phyloP scores from a whole-genome alignment of 176 grass and related monocot species.

The Triticum monococcum region DNA sequence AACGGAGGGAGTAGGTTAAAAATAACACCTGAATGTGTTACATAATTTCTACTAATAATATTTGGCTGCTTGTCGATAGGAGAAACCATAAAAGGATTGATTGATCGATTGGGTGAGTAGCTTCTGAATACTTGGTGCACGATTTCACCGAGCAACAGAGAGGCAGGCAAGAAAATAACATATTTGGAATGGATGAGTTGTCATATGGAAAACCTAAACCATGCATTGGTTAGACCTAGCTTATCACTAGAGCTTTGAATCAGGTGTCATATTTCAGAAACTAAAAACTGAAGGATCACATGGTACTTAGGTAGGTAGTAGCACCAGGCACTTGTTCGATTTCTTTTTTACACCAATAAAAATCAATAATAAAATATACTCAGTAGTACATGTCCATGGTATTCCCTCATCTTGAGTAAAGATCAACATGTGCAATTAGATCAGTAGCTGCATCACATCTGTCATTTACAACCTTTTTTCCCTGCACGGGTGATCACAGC shows the following conservation, averaged over 20 bases:
- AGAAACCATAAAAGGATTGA: not conserved
- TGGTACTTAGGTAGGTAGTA: not conserved
- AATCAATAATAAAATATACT: not conserved
- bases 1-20: not conserved
- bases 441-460: not conserved
- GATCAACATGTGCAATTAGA: slow-evolving; percentile 6
- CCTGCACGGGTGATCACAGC: not conserved
- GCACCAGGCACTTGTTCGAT: slow-evolving; percentile 3
- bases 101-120: slow-evolving; percentile 4
- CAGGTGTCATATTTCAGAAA: not conserved
- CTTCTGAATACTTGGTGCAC: slow-evolving; percentile 3
- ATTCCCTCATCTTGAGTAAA: slow-evolving; percentile 25
- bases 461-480: not conserved
- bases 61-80: not conserved
- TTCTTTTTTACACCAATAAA: not conserved
- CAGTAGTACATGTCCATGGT: not conserved
- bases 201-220: not conserved
- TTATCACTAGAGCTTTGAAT: not conserved
- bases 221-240: not conserved
- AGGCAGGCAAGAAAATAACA: not conserved
- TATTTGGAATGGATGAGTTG: not conserved
- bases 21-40: not conserved
- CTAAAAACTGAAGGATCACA: not conserved
- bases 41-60: not conserved
- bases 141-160: not conserved